Evolutionary conservation across 495 filamentous ascomycete species (phyloP).

Genomic region (Tetracladium marchalianum): DNA sequence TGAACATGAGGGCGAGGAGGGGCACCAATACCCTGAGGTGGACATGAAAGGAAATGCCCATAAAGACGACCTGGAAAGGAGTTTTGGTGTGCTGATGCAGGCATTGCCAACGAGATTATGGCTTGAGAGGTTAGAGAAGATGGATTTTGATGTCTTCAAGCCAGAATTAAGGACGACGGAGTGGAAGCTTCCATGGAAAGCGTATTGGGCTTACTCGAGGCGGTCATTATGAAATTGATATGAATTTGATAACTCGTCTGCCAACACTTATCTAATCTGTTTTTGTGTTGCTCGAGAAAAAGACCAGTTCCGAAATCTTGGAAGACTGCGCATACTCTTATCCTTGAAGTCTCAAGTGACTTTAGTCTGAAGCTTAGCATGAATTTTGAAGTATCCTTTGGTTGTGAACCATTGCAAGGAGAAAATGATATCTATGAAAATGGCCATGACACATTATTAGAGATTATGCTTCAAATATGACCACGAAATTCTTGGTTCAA

Average conservation of each 20-base stretch:
- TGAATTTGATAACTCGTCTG: background rate
- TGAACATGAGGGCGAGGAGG: slow-evolving; percentile 73
- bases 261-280: background rate
- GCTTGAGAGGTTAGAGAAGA: slow-evolving; percentile 62
- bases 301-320: background rate
- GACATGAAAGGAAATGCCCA: slow-evolving; percentile 20
- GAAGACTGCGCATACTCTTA: background rate
- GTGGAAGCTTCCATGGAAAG: slow-evolving; percentile 83
- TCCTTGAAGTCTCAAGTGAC: background rate
- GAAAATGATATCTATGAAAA: too few species aligned
- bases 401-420: too few species aligned
- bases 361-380: too few species aligned
- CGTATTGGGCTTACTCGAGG: slow-evolving; percentile 53
- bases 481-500: too few species aligned
- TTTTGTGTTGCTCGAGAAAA: too few species aligned
- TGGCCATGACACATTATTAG: too few species aligned
- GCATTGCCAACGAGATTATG: slow-evolving; percentile 70
- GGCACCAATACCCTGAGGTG: slow-evolving; percentile 47
- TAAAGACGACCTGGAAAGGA: slow-evolving; percentile 47
- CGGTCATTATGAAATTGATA: slow-evolving; percentile 12
- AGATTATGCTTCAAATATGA: too few species aligned
- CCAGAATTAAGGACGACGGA: slow-evolving; percentile 55
- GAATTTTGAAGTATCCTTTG: too few species aligned
- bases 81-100: slow-evolving; percentile 71
- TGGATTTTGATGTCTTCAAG: slow-evolving; percentile 75